phyloP scores from a whole-genome alignment of 495 filamentous ascomycete genomes.

The Aspergillus cristatus region DNA sequence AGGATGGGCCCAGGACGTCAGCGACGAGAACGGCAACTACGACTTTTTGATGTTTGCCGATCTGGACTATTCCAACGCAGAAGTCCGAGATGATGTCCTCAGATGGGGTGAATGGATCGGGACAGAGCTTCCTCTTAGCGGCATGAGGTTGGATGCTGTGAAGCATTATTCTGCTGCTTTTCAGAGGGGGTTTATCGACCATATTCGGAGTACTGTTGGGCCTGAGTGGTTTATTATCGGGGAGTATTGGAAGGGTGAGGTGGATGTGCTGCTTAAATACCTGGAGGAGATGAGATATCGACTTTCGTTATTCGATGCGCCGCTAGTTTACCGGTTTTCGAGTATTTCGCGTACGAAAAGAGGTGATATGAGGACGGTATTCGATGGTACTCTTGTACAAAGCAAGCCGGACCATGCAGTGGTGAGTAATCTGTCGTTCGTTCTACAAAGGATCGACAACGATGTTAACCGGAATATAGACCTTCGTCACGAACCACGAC shows the following conservation, averaged over 20 bases:
- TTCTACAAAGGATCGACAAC: too few species aligned
- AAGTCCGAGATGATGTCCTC: slow-evolving; percentile 54
- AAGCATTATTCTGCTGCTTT: slow-evolving; percentile 64
- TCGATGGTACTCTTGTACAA: slow-evolving; percentile 51
- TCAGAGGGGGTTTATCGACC: slow-evolving; percentile 47
- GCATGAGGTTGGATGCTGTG: slow-evolving; percentile 66
- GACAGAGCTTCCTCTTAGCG: slow-evolving; percentile 46
- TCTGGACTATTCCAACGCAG: slow-evolving; percentile 56
- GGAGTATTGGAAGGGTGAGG: slow-evolving; percentile 62
- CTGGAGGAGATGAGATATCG: slow-evolving; percentile 50
- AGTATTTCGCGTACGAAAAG: slow-evolving; percentile 38
- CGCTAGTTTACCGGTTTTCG: slow-evolving; percentile 57
- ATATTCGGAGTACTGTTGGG: slow-evolving; percentile 40
- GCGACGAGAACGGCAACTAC: slow-evolving; percentile 59
- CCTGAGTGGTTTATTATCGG: slow-evolving; percentile 58
- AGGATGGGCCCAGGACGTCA: slow-evolving; percentile 58
- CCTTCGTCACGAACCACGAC: slow-evolving; percentile 37
- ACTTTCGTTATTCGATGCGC: slow-evolving; percentile 58
- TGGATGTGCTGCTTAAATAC: slow-evolving; percentile 44
- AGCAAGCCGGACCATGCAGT: slow-evolving; percentile 53
- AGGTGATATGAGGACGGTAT: slow-evolving; percentile 52
- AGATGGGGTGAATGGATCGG: slow-evolving; percentile 61
- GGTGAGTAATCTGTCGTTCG: slow-evolving; percentile 24
- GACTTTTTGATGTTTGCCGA: slow-evolving; percentile 65
- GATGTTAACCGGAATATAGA: slow-evolving; percentile 12